phyloP scores from a whole-genome alignment of 2,329 filamentous ascomycete genomes.

The Trichoderma breve region DNA sequence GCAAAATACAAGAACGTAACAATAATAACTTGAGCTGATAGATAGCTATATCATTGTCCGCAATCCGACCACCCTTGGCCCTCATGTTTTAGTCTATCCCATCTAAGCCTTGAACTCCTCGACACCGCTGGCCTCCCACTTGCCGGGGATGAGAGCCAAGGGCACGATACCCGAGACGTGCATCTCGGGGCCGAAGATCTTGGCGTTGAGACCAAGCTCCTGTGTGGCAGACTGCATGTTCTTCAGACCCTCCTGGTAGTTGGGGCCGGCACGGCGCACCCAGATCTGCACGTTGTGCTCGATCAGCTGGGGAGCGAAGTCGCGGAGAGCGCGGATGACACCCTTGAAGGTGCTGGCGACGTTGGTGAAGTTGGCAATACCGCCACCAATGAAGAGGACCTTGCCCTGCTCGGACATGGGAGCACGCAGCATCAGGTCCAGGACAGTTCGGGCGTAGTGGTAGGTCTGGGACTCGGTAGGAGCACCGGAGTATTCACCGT shows the following conservation, averaged over 20 bases:
- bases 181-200: conserved; percentile 75
- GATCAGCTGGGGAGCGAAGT: conserved; percentile 78
- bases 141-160: conserved; percentile 71
- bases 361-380: conserved; percentile 99
- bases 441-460: conserved; percentile 96
- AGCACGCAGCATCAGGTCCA: conserved; percentile 95
- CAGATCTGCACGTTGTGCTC: conserved; percentile 99
- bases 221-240: conserved; percentile 98
- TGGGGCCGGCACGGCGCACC: conserved; percentile 83
- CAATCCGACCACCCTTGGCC: conserved; percentile 21
- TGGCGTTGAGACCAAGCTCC: conserved; percentile 77
- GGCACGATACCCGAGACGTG: conserved; percentile 97
- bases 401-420: conserved; percentile 86
- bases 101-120: conserved; percentile 60
- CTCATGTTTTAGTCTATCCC: neutral
- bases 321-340: conserved; percentile 92
- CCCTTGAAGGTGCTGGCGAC: conserved; percentile 99
- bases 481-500: conserved; percentile 98
- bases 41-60: conserved; percentile 16
- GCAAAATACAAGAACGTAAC: conserved; percentile 35
- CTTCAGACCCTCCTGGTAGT: conserved; percentile 99
- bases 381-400: conserved; percentile 98
- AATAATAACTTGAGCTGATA: conserved; percentile 22
- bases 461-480: conserved; percentile 98
- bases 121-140: conserved; percentile 59